Base-by-base conservation (phyloP, 23 red algal genomes). In the Rhodosorus marinus region DNA sequence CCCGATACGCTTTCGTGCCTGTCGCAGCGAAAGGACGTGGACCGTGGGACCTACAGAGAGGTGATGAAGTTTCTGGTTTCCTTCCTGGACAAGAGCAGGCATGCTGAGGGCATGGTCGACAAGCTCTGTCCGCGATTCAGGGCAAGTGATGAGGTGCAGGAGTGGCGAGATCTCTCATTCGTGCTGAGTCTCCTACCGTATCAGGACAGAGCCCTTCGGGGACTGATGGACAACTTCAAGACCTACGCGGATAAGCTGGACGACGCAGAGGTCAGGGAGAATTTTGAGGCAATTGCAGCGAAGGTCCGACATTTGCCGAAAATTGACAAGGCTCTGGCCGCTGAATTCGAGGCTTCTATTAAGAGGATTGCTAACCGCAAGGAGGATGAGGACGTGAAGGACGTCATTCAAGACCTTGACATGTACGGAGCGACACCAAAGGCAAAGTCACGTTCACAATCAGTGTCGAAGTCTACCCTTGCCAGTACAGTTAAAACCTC, bases 41-140 rank as follows among this genome's bases (percentile, higher is more conserved):
- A 20, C 20, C 49, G 48, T 20, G 74, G 57, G 21, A 32, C 42
- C 20, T 81, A 81, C 51, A 77, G 57, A 41, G 59, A 40, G 1
- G 72, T 93, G n/a, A 66, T 80, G 35, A 51, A 51, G 0, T 93
- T 93, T 62, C 34, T 93, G 21, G 43, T 93, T 24, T 49, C 45
- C 30, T 66, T 93, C 54, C 60, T 93, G 38, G 66, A 81, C 7
- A 77, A 74, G 36, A 76, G 75, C 6, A 60, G 65, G 24, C 74
- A 81, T 20, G 72, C 53, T 4, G 84, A 93, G 42, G 52, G 51
- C 15, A 54, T 81, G 54, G 65, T 93, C 4, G 84, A 93, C 29
- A 80, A 75, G 62, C 60, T 93, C 11, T 93, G 84, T 42, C 67
- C 75, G 34, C 84, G 84, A 19, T 72, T 93, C 31, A 60, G 84